Percentiles rank a stretch among this genome's conserved stretches.
These are phyloP conservation scores for Durotheca rogersii DNA, from an alignment of 495 filamentous ascomycete species.

Conservation along the genomic window DNA sequence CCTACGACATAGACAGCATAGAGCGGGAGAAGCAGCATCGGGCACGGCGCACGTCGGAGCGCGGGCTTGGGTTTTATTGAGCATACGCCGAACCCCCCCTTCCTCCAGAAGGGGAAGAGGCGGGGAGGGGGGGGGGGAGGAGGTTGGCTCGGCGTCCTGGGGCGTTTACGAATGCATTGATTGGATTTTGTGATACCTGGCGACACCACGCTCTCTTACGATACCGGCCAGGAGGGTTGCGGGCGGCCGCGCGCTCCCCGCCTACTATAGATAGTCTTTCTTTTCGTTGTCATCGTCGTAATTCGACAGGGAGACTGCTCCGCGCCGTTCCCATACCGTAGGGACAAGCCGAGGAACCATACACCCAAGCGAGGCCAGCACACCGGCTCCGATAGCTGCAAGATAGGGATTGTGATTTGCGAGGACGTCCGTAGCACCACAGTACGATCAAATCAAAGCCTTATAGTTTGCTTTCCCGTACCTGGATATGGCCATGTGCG, in stretches of 20 bases:
- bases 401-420: no score
- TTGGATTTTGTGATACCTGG: constrained; percentile 18
- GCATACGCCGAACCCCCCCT: constrained; percentile 21
- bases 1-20: background rate
- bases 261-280: constrained; percentile 4
- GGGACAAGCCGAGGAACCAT: no score
- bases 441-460: no score
- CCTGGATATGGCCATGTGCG: no score
- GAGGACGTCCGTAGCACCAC: no score
- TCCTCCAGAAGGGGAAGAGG: no score
- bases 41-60: constrained; percentile 10
- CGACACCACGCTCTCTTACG: constrained; percentile 24
- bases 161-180: background rate
- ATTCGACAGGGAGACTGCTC: no score
- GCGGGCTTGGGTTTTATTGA: constrained; percentile 11
- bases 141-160: background rate
- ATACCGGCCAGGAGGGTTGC: constrained; percentile 11
- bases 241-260: background rate
- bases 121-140: constrained; percentile 2
- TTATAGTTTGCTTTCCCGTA: no score
- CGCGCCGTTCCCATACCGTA: no score
- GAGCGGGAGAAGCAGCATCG: background rate
- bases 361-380: no score
- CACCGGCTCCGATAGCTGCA: no score
- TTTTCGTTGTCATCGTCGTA: no score